These are phyloP conservation scores for Jamesozyma lodderae DNA, from an alignment of 805 yeast genomes.

Conservation along the genomic window DNA sequence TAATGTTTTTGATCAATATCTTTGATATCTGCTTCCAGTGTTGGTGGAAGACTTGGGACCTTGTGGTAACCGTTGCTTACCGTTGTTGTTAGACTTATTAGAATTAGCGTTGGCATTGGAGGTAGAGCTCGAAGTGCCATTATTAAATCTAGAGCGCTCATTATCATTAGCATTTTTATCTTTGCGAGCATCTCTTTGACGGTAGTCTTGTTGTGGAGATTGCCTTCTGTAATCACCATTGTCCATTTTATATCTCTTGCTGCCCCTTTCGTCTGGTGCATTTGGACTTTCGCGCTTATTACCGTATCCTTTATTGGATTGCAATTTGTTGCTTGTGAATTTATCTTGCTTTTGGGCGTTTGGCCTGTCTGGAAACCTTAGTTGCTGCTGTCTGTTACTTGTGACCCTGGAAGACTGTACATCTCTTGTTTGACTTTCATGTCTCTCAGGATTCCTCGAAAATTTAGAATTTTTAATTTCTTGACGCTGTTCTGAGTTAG, in stretches of 20 bases:
- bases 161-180: not conserved
- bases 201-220: not conserved
- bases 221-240: conserved; percentile 2
- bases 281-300: conserved; percentile 5
- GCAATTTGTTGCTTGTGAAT: not conserved
- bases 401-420: not conserved
- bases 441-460: not conserved
- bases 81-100: too few relatives aligned
- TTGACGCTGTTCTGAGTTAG: not conserved
- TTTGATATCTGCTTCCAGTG: conserved; percentile 15
- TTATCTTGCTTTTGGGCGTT: not conserved
- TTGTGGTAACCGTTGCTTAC: conserved; percentile 14
- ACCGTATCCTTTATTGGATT: not conserved
- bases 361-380: not conserved
- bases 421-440: too few relatives aligned
- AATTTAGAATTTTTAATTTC: not conserved
- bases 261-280: conserved; percentile 9
- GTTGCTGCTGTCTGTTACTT: not conserved
- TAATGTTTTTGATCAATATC: conserved; percentile 3
- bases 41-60: conserved; percentile 16
- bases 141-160: conserved; percentile 8
- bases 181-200: not conserved
- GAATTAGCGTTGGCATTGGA: too few relatives aligned
- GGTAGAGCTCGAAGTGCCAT: not conserved
- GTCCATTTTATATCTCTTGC: conserved; percentile 7